phyloP scores from a whole-genome alignment of 129 eudicot genomes.

The Pseudognaphalium luteoalbum region DNA sequence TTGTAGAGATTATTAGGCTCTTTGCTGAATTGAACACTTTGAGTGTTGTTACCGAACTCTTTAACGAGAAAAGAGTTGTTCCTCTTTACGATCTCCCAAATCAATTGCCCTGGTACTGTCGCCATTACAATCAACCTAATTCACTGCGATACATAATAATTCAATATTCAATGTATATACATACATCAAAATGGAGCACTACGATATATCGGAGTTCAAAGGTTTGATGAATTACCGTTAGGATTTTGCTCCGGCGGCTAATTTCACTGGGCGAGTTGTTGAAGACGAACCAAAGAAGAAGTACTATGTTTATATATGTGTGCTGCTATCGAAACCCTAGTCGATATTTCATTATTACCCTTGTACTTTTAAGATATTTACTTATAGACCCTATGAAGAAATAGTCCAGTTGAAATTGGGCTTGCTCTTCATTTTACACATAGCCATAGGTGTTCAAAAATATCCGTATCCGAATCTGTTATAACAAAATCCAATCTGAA shows the following conservation, averaged over 20 bases:
- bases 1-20: slow-evolving; percentile 93
- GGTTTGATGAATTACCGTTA: background rate
- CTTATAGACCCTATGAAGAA: background rate
- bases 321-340: background rate
- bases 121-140: slow-evolving; percentile 47
- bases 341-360: background rate
- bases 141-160: slow-evolving; percentile 15
- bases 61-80: slow-evolving; percentile 86
- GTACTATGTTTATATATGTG: background rate
- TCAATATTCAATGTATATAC: background rate
- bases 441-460: no score
- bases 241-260: background rate
- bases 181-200: background rate
- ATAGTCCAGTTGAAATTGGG: background rate
- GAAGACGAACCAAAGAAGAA: background rate
- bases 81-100: slow-evolving; percentile 97
- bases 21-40: slow-evolving; percentile 71
- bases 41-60: slow-evolving; percentile 89
- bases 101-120: slow-evolving; percentile 89
- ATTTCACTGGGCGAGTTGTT: background rate
- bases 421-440: background rate
- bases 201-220: background rate
- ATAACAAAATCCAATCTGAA: no score
- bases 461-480: no score
- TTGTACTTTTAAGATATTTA: background rate